Evolutionary conservation across 306 rosid genomes (phyloP).

Genomic region (Quercus gilva): DNA sequence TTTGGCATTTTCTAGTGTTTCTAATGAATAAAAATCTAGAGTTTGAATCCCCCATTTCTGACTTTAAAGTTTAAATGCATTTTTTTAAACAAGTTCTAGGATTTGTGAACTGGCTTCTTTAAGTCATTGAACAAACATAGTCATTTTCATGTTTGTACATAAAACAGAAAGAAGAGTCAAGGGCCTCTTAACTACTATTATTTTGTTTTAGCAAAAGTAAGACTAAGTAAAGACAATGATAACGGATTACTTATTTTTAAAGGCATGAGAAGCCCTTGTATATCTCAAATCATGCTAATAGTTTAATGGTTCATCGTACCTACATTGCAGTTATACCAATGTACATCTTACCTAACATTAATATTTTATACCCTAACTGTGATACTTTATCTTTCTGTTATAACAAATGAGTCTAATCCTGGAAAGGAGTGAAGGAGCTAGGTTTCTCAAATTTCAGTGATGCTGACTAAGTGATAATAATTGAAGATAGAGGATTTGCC

Average conservation of each 20-base stretch:
- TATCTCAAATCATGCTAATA: not conserved
- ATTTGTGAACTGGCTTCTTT: not conserved
- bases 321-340: constrained; percentile 22
- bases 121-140: not conserved
- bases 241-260: not conserved
- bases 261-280: not conserved
- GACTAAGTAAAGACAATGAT: not conserved
- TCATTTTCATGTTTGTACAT: too few relatives aligned
- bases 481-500: not conserved
- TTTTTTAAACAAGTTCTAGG: too few relatives aligned
- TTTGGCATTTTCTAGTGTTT: too few relatives aligned
- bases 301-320: constrained; percentile 7
- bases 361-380: not conserved
- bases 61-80: too few relatives aligned
- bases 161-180: not conserved
- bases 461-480: not conserved
- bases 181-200: not conserved
- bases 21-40: too few relatives aligned
- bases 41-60: too few relatives aligned
- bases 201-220: too few relatives aligned
- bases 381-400: constrained; percentile 16
- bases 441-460: not conserved
- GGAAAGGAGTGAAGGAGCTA: not conserved
- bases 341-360: constrained; percentile 19
- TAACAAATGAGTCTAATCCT: not conserved